A percentile compares a stretch with the other conserved stretches of the same genome.
These are phyloP conservation scores for Leccinum incarnatum DNA, from an alignment of 768 basidiomycete genomes.

Conservation along the genomic window DNA sequence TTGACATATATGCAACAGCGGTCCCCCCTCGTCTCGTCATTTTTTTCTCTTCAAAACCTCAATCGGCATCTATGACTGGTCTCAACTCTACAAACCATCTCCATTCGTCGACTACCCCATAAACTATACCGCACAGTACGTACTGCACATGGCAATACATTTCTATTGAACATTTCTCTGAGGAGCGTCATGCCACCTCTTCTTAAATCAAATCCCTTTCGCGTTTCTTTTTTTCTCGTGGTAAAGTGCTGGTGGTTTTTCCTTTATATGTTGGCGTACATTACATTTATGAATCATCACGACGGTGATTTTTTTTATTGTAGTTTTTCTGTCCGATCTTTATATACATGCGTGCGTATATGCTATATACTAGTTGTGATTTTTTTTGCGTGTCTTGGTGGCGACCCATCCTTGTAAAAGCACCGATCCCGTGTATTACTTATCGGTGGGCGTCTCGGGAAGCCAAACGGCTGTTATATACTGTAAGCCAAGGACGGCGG, in stretches of 20 bases:
- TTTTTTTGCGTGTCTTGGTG: background rate
- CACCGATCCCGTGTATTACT: too few relatives aligned
- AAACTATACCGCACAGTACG: slow-evolving; percentile 26
- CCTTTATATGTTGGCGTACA: too few relatives aligned
- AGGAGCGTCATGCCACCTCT: slow-evolving; percentile 4
- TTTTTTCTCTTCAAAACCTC: background rate
- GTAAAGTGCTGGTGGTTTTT: background rate
- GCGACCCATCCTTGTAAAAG: too few relatives aligned
- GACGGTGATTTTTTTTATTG: background rate
- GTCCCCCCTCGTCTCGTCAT: background rate
- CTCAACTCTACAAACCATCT: slow-evolving; percentile 4
- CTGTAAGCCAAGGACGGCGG: too few relatives aligned
- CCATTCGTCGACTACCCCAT: slow-evolving; percentile 1
- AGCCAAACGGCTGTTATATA: too few relatives aligned
- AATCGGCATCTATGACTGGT: slow-evolving; percentile 28
- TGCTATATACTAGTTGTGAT: slow-evolving; percentile 4
- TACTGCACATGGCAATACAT: slow-evolving; percentile 29
- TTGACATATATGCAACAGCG: slow-evolving; percentile 2
- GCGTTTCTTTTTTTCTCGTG: slow-evolving; percentile 1
- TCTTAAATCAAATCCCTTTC: background rate
- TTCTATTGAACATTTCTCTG: slow-evolving; percentile 25
- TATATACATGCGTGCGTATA: slow-evolving; percentile 12
- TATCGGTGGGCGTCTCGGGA: too few relatives aligned
- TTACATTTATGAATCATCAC: background rate
- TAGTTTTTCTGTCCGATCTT: background rate